Conservation (phyloP, 2,329 filamentous ascomycete species). For the Mycocentrospora acerina region DNA sequence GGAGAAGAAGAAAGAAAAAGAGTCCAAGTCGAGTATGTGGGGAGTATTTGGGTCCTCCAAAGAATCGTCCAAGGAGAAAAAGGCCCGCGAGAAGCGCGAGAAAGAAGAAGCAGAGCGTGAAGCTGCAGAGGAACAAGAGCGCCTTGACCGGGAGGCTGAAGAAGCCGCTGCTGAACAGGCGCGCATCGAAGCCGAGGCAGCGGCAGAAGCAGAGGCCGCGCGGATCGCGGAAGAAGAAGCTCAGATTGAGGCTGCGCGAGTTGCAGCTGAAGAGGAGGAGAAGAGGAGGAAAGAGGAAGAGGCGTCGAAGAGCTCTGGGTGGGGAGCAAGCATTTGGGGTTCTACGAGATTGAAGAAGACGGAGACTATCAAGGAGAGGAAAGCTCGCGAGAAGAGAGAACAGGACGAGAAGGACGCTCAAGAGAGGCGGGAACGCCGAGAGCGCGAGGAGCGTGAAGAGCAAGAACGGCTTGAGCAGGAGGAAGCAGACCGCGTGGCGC, state of each 20-base stretch:
- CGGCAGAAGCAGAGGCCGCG: slow-evolving; percentile 12
- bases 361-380: slow-evolving; percentile 34
- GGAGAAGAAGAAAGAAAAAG: slow-evolving; percentile 30
- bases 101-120: slow-evolving; percentile 45
- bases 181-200: slow-evolving; percentile 12
- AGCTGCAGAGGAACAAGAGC: slow-evolving; percentile 33
- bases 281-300: slow-evolving; percentile 29
- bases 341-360: slow-evolving; percentile 40
- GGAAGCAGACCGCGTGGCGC: slow-evolving; percentile 31
- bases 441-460: slow-evolving; percentile 16
- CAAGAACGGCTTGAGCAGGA: slow-evolving; percentile 16
- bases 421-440: slow-evolving; percentile 9
- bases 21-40: slow-evolving; percentile 27
- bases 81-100: slow-evolving; percentile 32
- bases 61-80: slow-evolving; percentile 33
- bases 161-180: slow-evolving; percentile 25
- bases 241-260: slow-evolving; percentile 16
- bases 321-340: slow-evolving; percentile 21
- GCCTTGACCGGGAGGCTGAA: slow-evolving; percentile 31
- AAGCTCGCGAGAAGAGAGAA: slow-evolving; percentile 35
- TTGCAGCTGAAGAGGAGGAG: slow-evolving; percentile 29
- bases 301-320: slow-evolving; percentile 22
- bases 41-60: slow-evolving; percentile 26
- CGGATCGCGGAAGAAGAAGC: slow-evolving; percentile 23
- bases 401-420: slow-evolving; percentile 24